phyloP scores from a whole-genome alignment of 805 yeast genomes.

The Wickerhamiella azymoides region DNA sequence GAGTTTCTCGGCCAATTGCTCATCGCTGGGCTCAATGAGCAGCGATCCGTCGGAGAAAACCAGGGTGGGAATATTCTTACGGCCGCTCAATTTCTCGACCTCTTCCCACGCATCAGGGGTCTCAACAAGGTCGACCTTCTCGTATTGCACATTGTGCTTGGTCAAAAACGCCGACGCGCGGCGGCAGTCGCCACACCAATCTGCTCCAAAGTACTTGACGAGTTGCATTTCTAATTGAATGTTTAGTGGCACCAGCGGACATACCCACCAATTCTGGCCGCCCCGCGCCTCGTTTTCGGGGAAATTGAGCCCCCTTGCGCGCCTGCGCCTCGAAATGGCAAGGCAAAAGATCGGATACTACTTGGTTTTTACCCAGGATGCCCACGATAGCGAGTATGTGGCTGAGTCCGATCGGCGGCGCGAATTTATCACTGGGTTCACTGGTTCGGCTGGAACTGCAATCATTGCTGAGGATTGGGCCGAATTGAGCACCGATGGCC shows the following conservation, averaged over 20 bases:
- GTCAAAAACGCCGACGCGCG: constrained; percentile 15
- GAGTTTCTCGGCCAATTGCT: constrained; percentile 14
- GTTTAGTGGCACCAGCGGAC: constrained; percentile 9
- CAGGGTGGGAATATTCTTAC: constrained; percentile 15
- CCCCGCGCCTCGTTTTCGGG: constrained; percentile 2
- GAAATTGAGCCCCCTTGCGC: constrained; percentile 34
- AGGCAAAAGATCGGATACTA: constrained; percentile 55
- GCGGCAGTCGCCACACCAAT: constrained; percentile 20
- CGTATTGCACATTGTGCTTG: constrained; percentile 10
- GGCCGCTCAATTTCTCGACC: constrained; percentile 14
- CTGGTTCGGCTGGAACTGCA: constrained; percentile 90
- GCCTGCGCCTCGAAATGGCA: constrained; percentile 52
- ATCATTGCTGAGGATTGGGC: constrained; percentile 59
- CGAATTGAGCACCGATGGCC: constrained; percentile 81
- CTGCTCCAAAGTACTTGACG: constrained; percentile 13
- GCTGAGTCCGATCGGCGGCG: constrained; percentile 70
- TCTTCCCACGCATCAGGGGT: constrained; percentile 14
- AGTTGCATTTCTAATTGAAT: neutral
- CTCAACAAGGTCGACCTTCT: constrained; percentile 17
- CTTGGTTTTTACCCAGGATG: constrained; percentile 76
- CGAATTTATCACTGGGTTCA: constrained; percentile 67
- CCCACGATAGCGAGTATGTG: constrained; percentile 85
- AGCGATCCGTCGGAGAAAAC: constrained; percentile 15
- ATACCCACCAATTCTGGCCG: constrained; percentile 7
- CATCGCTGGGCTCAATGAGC: constrained; percentile 17